Evolutionary conservation across 176 grass and related monocot species (phyloP), one percentile per base, ranked within the genome.

Genomic region (Eleusine indica): DNA sequence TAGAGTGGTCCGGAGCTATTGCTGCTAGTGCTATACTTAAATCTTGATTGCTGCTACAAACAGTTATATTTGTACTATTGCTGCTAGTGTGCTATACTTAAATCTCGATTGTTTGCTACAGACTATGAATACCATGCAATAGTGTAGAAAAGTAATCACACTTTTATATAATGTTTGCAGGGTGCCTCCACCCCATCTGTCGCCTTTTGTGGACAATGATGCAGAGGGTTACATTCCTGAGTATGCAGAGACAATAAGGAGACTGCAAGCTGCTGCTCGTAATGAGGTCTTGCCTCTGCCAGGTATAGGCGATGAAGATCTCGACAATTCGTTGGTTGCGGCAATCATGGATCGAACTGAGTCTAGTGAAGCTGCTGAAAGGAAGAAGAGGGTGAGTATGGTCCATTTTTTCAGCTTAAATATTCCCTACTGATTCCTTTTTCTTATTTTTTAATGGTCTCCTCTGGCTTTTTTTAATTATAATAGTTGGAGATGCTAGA

Each of bases 181-280:
- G 82, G 87, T 94, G 64, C 93, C 96, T 71, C 96, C 96, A 68
- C 93, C 96, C 63, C 96, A 99, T 94, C 78, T 96, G 76, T 99
- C 96, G 74, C 96, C 96, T 75, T 99, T 99, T 87, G 91, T 99
- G 69, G 96, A 99, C 86, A 91, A 99, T 63, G 91, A 94, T 41
- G 87, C 90, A n/a, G 96, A 99, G 85, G 93, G 96, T 58, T 96
- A 99, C 73, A 71, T 99, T 77, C 96, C 93, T 68, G 96, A 99
- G 69, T 99, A 99, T 85, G 93, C 93, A 19, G 91, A 96, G 71
- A 94, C 96, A 61, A 94, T 99, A 77, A 91, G 89, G 74, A 82
- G 81, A 46, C 83, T 96, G 58, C 91, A 93, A 87, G 80, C 74
- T 82, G 96, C 91, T 75, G 91, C 89, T 68, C 85, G 83, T 21